Percentiles rank a stretch among this genome's conserved stretches.
Conservation (phyloP, 2,329 filamentous ascomycete genomes). For the Scytalidium sp. region DNA sequence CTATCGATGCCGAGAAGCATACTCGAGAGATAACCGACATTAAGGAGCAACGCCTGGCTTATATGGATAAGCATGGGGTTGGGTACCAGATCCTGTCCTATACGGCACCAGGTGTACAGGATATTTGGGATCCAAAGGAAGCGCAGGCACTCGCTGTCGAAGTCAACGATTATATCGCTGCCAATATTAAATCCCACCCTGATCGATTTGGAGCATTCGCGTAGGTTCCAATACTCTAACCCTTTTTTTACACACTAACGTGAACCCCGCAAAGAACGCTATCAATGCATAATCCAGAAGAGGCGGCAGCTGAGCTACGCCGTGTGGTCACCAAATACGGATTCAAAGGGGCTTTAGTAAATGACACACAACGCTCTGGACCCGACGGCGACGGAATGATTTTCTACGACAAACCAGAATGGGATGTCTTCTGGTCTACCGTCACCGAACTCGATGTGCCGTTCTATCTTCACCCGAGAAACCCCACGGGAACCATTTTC, state of each 20-base stretch:
- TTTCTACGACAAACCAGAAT: constrained; percentile 61
- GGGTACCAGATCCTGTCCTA: constrained; percentile 47
- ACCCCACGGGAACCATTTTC: constrained; percentile 52
- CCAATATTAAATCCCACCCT: constrained; percentile 20
- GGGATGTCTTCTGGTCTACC: constrained; percentile 59
- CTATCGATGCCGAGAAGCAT: constrained; percentile 56
- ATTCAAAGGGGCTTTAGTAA: constrained; percentile 62
- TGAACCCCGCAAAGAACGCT: constrained; percentile 25
- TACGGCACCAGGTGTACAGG: constrained; percentile 47
- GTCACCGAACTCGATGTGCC: constrained; percentile 59
- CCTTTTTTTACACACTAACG: neutral
- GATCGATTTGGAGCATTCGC: constrained; percentile 46
- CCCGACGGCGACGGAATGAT: constrained; percentile 56
- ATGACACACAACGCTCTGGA: constrained; percentile 58
- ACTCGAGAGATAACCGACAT: constrained; percentile 50
- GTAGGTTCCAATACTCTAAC: constrained; percentile 18
- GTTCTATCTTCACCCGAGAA: constrained; percentile 59
- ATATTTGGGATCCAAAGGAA: constrained; percentile 37
- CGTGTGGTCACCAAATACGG: constrained; percentile 52
- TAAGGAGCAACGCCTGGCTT: constrained; percentile 38
- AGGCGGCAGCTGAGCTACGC: constrained; percentile 47
- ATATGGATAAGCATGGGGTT: constrained; percentile 44
- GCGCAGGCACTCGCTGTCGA: constrained; percentile 40
- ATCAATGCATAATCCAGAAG: constrained; percentile 50
- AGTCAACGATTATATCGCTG: constrained; percentile 23